Conservation (phyloP, 495 filamentous ascomycete genomes). For the Tricharina praecox region DNA sequence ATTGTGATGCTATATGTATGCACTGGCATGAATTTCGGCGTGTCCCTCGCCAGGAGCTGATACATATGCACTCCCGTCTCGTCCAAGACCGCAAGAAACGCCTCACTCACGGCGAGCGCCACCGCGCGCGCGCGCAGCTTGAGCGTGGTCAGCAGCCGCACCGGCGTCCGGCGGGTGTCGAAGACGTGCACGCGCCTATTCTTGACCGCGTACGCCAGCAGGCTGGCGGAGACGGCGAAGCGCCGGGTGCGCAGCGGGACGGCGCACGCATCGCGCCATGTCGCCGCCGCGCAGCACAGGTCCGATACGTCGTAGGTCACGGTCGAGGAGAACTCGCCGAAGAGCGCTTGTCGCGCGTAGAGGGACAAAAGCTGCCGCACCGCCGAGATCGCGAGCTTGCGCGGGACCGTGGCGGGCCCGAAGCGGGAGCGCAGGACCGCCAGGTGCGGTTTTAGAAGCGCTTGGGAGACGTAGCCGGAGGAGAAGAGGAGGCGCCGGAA, state of each 20-base stretch:
- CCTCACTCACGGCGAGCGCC: conserved; percentile 17
- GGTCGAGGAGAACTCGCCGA: conserved; percentile 15
- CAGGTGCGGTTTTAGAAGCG: no score
- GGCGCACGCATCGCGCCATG: conserved; percentile 12
- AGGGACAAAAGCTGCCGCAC: conserved; percentile 18
- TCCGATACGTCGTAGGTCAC: conserved; percentile 18
- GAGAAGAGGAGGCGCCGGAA: conserved; percentile 17
- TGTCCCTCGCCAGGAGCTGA: conserved; percentile 17
- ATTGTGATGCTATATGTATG: conserved; percentile 13
- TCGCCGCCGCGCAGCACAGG: conserved; percentile 3
- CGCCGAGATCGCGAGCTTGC: conserved; percentile 16
- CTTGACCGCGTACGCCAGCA: conserved; percentile 13
- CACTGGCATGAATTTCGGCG: conserved; percentile 17
- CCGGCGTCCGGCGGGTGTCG: conserved; percentile 14
- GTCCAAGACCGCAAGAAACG: conserved; percentile 16
- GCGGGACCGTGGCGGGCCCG: conserved; percentile 16
- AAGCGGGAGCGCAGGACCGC: conserved; percentile 21
- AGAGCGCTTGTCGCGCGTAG: conserved; percentile 18
- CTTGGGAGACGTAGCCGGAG: no score
- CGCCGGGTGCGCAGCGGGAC: conserved; percentile 14
- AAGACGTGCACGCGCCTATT: conserved; percentile 14
- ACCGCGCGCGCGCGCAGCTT: conserved; percentile 8
- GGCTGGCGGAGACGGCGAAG: conserved; percentile 16
- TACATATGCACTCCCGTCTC: conserved; percentile 16
- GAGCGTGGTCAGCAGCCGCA: conserved; percentile 14